Conservation (phyloP, 768 basidiomycete genomes). For the Xerocomellus chrysenteron region DNA sequence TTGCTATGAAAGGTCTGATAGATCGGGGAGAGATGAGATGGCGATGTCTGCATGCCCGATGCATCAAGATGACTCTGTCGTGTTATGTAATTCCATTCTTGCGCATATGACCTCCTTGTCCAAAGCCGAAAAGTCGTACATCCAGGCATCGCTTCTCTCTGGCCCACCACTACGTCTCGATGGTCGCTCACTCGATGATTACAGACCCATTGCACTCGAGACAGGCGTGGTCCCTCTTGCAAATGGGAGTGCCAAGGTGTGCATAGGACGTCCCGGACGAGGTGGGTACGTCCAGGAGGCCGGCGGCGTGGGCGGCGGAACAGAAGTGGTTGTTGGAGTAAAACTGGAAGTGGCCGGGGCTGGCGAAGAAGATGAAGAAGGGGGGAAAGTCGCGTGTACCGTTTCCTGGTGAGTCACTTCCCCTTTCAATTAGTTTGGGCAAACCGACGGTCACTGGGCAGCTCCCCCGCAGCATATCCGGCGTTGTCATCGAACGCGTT, state of each 20-base stretch:
- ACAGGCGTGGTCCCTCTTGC: conserved; percentile 78
- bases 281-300: conserved; percentile 77
- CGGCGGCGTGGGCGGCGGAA: conserved; percentile 70
- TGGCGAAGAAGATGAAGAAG: conserved; percentile 46
- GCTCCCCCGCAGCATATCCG: conserved; percentile 82
- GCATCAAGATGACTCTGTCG: too few species aligned
- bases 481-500: conserved; percentile 58
- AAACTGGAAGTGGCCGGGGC: conserved; percentile 73
- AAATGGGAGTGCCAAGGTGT: conserved; percentile 79
- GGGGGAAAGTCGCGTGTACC: conserved; percentile 61
- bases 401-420: conserved; percentile 70
- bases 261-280: conserved; percentile 64
- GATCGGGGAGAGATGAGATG: conserved; percentile 2
- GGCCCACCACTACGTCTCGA: conserved; percentile 69
- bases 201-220: conserved; percentile 67
- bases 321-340: conserved; percentile 74
- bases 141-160: conserved; percentile 61
- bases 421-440: neutral
- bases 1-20: neutral
- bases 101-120: conserved; percentile 42
- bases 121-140: conserved; percentile 79
- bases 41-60: conserved; percentile 12
- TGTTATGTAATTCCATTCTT: too few species aligned
- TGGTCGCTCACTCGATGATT: conserved; percentile 68
- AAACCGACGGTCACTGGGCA: conserved; percentile 38